Base-by-base conservation (phyloP, 2,329 filamentous ascomycete genomes). In the Fusarium burgessii region DNA sequence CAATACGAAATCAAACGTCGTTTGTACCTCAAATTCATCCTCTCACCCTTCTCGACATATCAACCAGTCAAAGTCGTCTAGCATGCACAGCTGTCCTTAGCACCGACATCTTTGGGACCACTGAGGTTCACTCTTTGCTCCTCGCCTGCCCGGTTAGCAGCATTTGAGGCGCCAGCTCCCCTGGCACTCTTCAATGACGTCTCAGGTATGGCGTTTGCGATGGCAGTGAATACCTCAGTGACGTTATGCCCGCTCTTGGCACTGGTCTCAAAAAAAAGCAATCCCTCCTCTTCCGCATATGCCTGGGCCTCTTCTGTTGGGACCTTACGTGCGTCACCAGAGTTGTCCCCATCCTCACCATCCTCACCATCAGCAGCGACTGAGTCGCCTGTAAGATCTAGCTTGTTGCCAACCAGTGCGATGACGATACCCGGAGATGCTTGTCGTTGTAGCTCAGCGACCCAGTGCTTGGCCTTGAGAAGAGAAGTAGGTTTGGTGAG, bases 401-500 rank as follows among this genome's bases (percentile, higher is more conserved):
- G 87, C 86, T 97, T 97, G 89, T 99, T 99, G 78, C 95, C 95
- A 40, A 98, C 96, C 46, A 99, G 89, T 58, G 95, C 94, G 78
- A 99, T 98, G 63, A 98, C 95, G 77, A 99, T 98, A 29, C 95
- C 95, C 5, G 95, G 95, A 14, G 93, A 96, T 3, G 96, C 96
- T 84, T 99, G 96, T 78, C 95, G 91, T 85, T 98, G 95, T 62
- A 99, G 89, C 84, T 99, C 95, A 61, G 95, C 95, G 60, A 99
- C 95, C 95, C 95, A 99, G 87, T 98, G 95, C 84, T 97, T 97
- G 57, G 96, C 96, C 85, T 99, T 98, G 82, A 94, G 90, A 75
- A 99, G 91, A 50, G 94, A 97, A 52, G 94, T 96, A 45, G 95
- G 93, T 83, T 98, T 98, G 70, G 96, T 99, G 77, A 99, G 91